These are phyloP conservation scores for Chlamydomonas schloesseri DNA, from an alignment of 139 green algal genomes.

Conservation along the genomic window DNA sequence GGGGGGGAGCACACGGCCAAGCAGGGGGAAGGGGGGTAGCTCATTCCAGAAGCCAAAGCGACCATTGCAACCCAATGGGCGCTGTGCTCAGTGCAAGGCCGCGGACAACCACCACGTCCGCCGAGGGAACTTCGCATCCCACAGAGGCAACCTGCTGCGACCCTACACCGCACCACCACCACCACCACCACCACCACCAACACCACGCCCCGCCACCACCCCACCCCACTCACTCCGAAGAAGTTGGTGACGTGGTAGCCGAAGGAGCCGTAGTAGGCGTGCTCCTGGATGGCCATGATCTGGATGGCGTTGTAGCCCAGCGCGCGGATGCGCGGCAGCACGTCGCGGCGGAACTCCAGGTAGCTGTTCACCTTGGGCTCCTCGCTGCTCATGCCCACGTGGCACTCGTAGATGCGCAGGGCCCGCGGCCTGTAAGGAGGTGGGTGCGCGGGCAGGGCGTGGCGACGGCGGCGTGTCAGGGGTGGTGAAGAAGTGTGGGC, in stretches of 20 bases:
- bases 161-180: too few species aligned
- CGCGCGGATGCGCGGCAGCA: conserved; percentile 95
- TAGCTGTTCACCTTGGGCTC: conserved; percentile 93
- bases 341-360: conserved; percentile 91
- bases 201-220: background rate
- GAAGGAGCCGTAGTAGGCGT: conserved; percentile 89
- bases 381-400: conserved; percentile 95
- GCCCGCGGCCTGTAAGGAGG: conserved; percentile 71
- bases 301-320: conserved; percentile 99
- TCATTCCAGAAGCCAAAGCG: too few species aligned
- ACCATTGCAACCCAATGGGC: too few species aligned
- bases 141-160: too few species aligned
- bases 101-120: too few species aligned
- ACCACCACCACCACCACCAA: too few species aligned
- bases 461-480: too few species aligned
- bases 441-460: background rate
- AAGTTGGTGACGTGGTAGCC: conserved; percentile 99
- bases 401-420: conserved; percentile 99
- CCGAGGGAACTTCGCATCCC: too few species aligned
- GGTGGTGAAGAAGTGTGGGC: too few species aligned
- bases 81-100: too few species aligned
- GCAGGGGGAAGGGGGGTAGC: too few species aligned
- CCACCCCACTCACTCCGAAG: conserved; percentile 82
- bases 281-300: conserved; percentile 97
- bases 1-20: too few species aligned